A percentile compares a stretch with the other conserved stretches of the same genome.
phyloP scores from a whole-genome alignment of 2,329 filamentous ascomycete species.

The Xylariomycetidae sp. region DNA sequence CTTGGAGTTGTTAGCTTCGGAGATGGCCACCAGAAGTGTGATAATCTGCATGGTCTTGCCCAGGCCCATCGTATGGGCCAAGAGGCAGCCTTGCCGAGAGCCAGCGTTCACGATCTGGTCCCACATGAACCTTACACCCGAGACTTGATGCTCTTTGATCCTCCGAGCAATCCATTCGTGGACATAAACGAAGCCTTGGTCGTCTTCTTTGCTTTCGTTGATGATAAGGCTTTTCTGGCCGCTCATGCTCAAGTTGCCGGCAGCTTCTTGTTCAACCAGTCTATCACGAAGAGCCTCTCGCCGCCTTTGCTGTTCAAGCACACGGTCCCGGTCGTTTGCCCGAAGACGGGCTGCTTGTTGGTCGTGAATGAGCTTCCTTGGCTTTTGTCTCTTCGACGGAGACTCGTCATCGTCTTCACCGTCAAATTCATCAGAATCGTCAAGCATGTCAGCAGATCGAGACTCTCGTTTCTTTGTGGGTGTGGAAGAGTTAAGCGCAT shows the following conservation, averaged over 20 bases:
- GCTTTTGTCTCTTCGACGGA: constrained; percentile 40
- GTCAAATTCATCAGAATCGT: constrained; percentile 5
- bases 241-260: constrained; percentile 30
- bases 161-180: constrained; percentile 54
- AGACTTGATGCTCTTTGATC: constrained; percentile 76
- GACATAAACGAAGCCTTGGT: constrained; percentile 58
- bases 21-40: constrained; percentile 70
- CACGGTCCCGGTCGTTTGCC: constrained; percentile 46
- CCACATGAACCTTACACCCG: constrained; percentile 85
- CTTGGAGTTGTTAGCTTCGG: constrained; percentile 55
- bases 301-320: constrained; percentile 45
- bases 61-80: constrained; percentile 87
- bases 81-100: constrained; percentile 65
- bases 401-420: constrained; percentile 19
- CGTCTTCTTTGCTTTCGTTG: constrained; percentile 58
- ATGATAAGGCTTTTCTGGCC: constrained; percentile 51
- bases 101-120: constrained; percentile 63
- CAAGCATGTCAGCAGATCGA: too few relatives aligned
- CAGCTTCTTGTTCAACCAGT: constrained; percentile 37
- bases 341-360: constrained; percentile 47
- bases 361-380: constrained; percentile 36
- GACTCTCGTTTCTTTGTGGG: too few relatives aligned
- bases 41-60: constrained; percentile 93
- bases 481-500: too few relatives aligned
- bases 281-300: constrained; percentile 36